These are phyloP conservation scores for Zygosaccharomyces siamensis DNA, from an alignment of 805 yeast species.

Conservation along the genomic window DNA sequence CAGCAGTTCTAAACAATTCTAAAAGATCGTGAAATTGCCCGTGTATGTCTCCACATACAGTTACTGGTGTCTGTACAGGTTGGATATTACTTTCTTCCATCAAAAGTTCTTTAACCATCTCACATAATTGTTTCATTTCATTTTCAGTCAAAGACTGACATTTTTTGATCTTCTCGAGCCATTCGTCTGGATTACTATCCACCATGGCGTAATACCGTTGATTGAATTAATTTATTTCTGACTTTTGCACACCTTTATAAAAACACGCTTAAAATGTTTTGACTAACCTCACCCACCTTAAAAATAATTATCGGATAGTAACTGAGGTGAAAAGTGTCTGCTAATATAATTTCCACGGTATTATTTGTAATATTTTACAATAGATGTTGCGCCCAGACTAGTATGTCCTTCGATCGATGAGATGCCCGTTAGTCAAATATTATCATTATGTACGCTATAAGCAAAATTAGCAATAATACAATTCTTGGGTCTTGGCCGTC, in stretches of 20 bases:
- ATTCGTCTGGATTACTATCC: constrained; percentile 87
- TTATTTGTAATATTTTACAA: not conserved
- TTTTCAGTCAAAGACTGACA: constrained; percentile 84
- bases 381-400: constrained; percentile 1
- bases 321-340: not conserved
- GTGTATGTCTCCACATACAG: constrained; percentile 96
- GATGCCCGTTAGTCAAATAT: constrained; percentile 3
- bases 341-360: not conserved
- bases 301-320: not conserved
- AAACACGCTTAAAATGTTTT: not conserved
- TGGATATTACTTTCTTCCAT: constrained; percentile 97
- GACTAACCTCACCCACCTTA: not conserved
- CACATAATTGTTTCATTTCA: constrained; percentile 96
- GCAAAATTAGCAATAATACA: not conserved
- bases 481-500: not conserved
- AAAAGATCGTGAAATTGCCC: constrained; percentile 95
- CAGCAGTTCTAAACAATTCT: constrained; percentile 84
- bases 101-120: constrained; percentile 84
- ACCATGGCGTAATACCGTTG: constrained; percentile 36
- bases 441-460: constrained; percentile 5
- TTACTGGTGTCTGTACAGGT: constrained; percentile 89
- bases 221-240: not conserved
- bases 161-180: constrained; percentile 91
- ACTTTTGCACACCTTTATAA: not conserved
- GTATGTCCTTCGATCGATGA: constrained; percentile 1